Evolutionary conservation across 768 basidiomycete species (phyloP).

Genomic region (Gymnopilus junonius): DNA sequence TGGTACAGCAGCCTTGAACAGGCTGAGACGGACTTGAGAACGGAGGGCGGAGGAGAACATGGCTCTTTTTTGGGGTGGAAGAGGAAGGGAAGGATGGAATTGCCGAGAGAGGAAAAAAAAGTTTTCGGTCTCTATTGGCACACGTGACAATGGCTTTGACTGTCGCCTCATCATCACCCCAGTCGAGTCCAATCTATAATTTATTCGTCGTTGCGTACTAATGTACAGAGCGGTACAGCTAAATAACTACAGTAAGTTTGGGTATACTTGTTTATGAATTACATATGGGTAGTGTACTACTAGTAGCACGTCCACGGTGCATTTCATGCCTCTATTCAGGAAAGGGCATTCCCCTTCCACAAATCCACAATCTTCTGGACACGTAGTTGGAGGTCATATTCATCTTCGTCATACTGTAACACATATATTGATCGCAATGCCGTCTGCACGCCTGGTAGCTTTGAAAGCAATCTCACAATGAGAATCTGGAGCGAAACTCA

Average conservation of each 20-base stretch:
- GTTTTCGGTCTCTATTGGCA: neutral
- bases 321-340: constrained; percentile 11
- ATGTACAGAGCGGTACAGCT: neutral
- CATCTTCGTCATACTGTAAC: constrained; percentile 26
- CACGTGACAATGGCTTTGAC: neutral
- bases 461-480: neutral
- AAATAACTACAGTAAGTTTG: neutral
- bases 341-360: constrained; percentile 26
- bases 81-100: constrained; percentile 3
- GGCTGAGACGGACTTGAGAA: constrained; percentile 37
- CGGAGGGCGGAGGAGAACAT: constrained; percentile 45
- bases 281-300: neutral
- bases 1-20: constrained; percentile 22
- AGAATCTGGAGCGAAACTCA: neutral
- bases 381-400: constrained; percentile 22
- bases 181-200: too few relatives aligned
- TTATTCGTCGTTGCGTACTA: too few relatives aligned
- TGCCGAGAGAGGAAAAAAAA: neutral
- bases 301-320: neutral
- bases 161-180: too few relatives aligned
- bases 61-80: constrained; percentile 12
- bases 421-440: constrained; percentile 20
- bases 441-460: constrained; percentile 32
- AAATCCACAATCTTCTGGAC: constrained; percentile 17
- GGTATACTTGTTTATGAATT: neutral